Base-by-base conservation (phyloP, 805 yeast species). In the Myxozyma udenii region DNA sequence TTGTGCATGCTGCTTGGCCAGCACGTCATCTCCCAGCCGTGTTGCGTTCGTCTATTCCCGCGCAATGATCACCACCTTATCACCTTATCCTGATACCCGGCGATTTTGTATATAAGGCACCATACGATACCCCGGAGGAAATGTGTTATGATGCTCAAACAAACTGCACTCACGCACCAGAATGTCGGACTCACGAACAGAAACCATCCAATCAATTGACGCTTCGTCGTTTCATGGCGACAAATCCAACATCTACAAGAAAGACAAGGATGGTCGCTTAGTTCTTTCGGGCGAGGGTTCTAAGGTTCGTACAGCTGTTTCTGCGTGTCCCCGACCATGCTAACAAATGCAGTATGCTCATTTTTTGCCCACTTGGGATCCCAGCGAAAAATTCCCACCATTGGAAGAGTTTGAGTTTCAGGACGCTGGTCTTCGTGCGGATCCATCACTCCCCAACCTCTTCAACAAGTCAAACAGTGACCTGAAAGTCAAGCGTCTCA, bases 351-450 rank as follows among this genome's bases (percentile, higher is more conserved):
- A 28, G 18, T 50, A 50, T 25, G 57, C 58, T 21, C 39, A 46
- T 22, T 83, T 77, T 69, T 71, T 81, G 44, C 87, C 87, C 11
- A 75, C 84, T 1, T 82, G 85, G 85, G 78, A 82, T 62, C 81
- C 83, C 6, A 69, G 64, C 25, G 75, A 79, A 60, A 74, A 75
- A 57, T 75, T 66, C 60, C 74, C 71, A n/a, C 76, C 80, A 9
- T 71, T 76, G 57, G 73, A 74, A 58, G 77, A 79, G 50, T 80
- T 78, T 68, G 78, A 77, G 62, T 77, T 72, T 62, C 63, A 66
- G 21, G 89, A 84, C 61, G 80, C 83, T n/a, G 89, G 83, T 14
- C 66, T 71, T 23, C 72, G 77, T 51, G 88, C 84, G 11, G 84
- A 82, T 63, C 78, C 80, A 12, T 52, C 66, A 2, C 74, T 79